Percentiles rank a stretch among this genome's conserved stretches.
Evolutionary conservation across 2,329 filamentous ascomycete genomes (phyloP).

Genomic region (Aureobasidium sp.): DNA sequence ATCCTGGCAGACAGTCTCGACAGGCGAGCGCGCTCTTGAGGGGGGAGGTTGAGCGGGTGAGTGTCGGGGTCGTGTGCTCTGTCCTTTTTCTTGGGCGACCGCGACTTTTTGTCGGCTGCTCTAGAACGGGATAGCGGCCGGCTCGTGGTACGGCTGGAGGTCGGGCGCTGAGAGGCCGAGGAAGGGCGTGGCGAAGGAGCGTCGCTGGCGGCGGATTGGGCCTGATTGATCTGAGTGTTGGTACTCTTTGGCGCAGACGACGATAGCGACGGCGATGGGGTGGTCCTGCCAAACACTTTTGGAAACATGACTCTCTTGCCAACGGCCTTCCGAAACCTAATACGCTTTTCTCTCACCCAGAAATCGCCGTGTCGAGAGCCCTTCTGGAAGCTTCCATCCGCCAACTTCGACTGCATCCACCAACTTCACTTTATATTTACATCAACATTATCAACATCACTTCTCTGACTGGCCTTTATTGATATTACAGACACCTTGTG

Average conservation of each 20-base stretch:
- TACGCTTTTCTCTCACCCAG: too few species aligned
- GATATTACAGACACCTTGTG: not conserved
- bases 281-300: constrained; percentile 6
- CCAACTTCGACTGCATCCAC: not conserved
- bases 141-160: not conserved
- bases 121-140: constrained; percentile 1
- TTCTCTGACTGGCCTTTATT: not conserved
- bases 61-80: constrained; percentile 52
- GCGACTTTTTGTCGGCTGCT: constrained; percentile 10
- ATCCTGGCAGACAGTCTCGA: constrained; percentile 50
- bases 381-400: constrained; percentile 9
- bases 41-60: constrained; percentile 83
- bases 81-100: constrained; percentile 5
- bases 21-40: constrained; percentile 74
- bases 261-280: not conserved
- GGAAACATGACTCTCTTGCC: not conserved
- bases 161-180: not conserved
- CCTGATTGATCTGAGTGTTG: not conserved
- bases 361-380: too few species aligned
- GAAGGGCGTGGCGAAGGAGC: not conserved
- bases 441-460: not conserved
- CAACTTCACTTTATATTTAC: not conserved
- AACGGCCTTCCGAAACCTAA: too few species aligned
- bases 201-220: not conserved
- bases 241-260: not conserved